Evolutionary conservation across 495 filamentous ascomycete genomes (phyloP), one percentile per base, ranked within the genome.

Genomic region (Rhizodiscina lignyota): DNA sequence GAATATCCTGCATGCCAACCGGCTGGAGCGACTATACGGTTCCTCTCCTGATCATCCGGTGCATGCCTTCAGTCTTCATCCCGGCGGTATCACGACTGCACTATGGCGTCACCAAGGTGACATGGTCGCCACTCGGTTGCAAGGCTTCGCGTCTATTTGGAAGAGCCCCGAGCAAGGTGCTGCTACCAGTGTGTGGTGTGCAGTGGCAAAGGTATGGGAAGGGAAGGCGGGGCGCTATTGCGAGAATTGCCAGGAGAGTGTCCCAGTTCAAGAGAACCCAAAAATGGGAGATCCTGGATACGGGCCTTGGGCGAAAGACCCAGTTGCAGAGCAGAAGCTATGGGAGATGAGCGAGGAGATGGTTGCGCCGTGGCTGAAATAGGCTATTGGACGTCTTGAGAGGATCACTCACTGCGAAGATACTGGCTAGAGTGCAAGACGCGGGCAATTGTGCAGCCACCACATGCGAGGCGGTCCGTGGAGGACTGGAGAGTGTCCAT

Each of bases 161-260:
- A 13, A 27, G 24, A 45, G 22, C 35, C 10, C 32, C 21, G 45
- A 33, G 6, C 36, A 43, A 30, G 62, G 55, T 4, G 55, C 56
- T 27, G 61, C 63, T 4, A 66, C 63, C 3, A 56, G 41, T 2
- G 48, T 64, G 1, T 59, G 45, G 44, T 60, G 51, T 8, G 63
- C 62, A 2, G 20, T 60, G 29, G 47, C 41, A 0, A 59, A 45
- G 45, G 52, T 47, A 4, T 49, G 44, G 36, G 56, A 65, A 32
- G 54, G 56, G 0, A 51, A 40, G 22, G 60, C 60, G 0, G 56
- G 59, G 3, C 21, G 37, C 18, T 67, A 58, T 41, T 32, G 62
- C 15, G 57, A 62, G 36, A 47, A 61, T 42, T 59, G 54, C 30
- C 23, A 50, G 23, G 48, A 50, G 4, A 30, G 34, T 15, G 19